phyloP scores from a whole-genome alignment of 2,329 filamentous ascomycete species.

The Orbilia quercus region DNA sequence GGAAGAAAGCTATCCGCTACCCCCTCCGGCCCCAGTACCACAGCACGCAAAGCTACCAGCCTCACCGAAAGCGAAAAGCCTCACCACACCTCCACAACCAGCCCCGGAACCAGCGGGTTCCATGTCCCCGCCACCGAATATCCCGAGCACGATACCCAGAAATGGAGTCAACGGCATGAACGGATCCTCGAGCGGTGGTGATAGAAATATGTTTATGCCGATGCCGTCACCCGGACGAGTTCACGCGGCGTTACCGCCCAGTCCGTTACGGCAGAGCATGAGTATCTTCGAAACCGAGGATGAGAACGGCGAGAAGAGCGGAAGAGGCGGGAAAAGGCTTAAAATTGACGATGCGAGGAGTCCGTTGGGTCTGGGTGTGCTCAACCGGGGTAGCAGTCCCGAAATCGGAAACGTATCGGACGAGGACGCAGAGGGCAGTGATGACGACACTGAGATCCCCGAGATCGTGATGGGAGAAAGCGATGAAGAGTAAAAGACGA shows the following conservation, averaged over 20 bases:
- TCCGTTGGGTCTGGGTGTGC: conserved; percentile 17
- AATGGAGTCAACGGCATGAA: conserved; percentile 8
- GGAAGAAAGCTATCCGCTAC: conserved; percentile 37
- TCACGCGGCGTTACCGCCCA: conserved; percentile 43
- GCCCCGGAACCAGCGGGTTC: neutral
- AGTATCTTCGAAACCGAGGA: conserved; percentile 43
- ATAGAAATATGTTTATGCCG: conserved; percentile 47
- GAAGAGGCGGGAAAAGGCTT: conserved; percentile 29
- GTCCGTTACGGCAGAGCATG: conserved; percentile 54
- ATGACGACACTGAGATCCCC: conserved; percentile 46
- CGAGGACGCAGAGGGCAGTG: conserved; percentile 24
- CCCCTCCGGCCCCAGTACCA: conserved; percentile 41
- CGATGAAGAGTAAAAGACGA: conserved; percentile 32
- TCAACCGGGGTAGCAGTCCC: conserved; percentile 1
- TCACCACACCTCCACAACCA: neutral
- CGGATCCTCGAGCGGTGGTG: conserved; percentile 7
- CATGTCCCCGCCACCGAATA: conserved; percentile 39
- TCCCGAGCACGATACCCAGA: conserved; percentile 8
- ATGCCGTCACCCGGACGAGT: conserved; percentile 44
- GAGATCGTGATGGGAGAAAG: conserved; percentile 55
- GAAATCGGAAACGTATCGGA: neutral
- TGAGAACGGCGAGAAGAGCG: conserved; percentile 6
- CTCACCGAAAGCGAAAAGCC: conserved; percentile 23
- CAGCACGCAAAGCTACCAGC: conserved; percentile 47
- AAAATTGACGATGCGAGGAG: conserved; percentile 42